Base-by-base conservation (phyloP, 2,329 filamentous ascomycete species). In the Neonectria magnoliae region DNA sequence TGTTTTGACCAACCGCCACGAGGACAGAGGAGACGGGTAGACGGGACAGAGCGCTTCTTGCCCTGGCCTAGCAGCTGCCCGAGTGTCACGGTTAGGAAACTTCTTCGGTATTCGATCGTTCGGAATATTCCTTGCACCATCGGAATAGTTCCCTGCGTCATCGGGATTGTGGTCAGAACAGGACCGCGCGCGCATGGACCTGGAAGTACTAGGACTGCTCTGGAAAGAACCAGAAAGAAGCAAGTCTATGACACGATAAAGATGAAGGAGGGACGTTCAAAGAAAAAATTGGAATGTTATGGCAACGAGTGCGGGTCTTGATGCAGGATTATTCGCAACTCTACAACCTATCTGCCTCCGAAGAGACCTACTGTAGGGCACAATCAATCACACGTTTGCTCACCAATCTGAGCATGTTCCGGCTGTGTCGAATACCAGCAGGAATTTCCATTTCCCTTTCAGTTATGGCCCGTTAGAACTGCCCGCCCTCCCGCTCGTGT, bases 11-110 rank as follows among this genome's bases (percentile, higher is more conserved):
- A 38, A 20, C 41, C 41, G 29, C 57, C 27, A 22, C 41, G 45
- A 41, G 52, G 50, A 54, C 41, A 54, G 29, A 41, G 16, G 14
- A 48, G 41, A 44, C 42, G 57, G 57, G 57, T 27, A 20, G 48
- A 10, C 41, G 57, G 57, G 48, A 54, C 42, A 22, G 57, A 31
- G 50, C 57, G 57, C 48, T 22, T 29, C 16, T 45, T 48, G 57
- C 25, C 14, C 41, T 18, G 33, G 57, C 10, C 41, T 41, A 44
- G 41, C 57, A 20, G 50, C 33, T 22, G 18, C 31, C 18, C 18
- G 41, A 33, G 36, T 54, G 41, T 44, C 31, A 9, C 16, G 6
- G 31, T 31, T 6, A 51, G 10, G 22, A 48, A 60, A 25, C 14
- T 20, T 20, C 11, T 16, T 25, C 22, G 13, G 9, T 22, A 20